phyloP scores from a whole-genome alignment of 352 stramenopile species.

The Stramenopiles sp. region DNA sequence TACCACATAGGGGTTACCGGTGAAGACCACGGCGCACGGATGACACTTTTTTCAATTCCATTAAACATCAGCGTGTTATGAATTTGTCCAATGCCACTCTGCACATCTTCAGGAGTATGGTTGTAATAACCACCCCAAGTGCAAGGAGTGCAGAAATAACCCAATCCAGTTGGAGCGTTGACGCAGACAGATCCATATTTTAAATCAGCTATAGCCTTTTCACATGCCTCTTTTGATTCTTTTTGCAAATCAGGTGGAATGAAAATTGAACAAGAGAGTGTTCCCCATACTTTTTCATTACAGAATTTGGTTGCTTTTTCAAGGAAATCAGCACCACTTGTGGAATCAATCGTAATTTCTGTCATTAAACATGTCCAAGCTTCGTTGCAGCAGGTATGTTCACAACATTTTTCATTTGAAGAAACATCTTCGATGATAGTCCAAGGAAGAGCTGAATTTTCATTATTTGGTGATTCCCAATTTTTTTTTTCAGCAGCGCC shows the following conservation, averaged over 20 bases:
- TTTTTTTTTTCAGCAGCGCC: neutral
- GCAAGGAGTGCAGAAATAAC: neutral
- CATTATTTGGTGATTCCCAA: neutral
- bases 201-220: neutral
- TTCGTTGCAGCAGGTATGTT: neutral
- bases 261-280: neutral
- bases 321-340: neutral
- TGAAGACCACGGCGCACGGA: neutral
- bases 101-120: neutral
- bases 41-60: neutral
- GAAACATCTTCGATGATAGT: neutral
- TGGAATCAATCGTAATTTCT: neutral
- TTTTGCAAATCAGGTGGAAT: neutral
- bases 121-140: neutral
- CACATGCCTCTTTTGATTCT: neutral
- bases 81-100: neutral
- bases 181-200: neutral
- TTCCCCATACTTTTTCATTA: conserved; percentile 27
- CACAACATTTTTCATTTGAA: neutral
- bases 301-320: neutral
- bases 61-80: neutral
- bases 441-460: neutral
- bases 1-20: neutral
- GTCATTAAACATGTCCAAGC: conserved; percentile 1
- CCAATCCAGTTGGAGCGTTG: neutral